Evolutionary conservation across 2,329 filamentous ascomycete species (phyloP), one percentile per base, ranked within the genome.

Genomic region (Pseudogymnoascus sp.): DNA sequence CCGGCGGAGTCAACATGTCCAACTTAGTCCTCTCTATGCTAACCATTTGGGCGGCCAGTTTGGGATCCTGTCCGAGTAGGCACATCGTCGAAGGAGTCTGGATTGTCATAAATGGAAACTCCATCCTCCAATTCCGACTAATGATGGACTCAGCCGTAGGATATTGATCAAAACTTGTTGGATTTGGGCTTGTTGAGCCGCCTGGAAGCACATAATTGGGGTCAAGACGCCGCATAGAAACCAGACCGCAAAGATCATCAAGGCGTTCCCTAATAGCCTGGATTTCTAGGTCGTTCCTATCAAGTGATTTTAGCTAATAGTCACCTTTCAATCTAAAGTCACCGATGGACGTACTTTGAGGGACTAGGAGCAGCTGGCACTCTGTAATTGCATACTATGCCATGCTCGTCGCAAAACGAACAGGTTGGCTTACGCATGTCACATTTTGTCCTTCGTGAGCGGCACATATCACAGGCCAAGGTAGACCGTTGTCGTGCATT

Each of bases 381-480:
- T 40, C 34, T 36, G 23, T 66, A 66, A 18, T 23, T 65, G 59
- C 65, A 66, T 36, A 16, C 25, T 18, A 70, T 46, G 11, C 60
- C 65, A 50, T 65, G 67, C n/a, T 38, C 62, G n/a, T 63, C 64
- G 44, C 69, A 71, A 18, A 64, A 67, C 38, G 62, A 61, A 63
- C 69, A 71, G 6, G 59, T 42, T 37, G 69, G 69, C 53, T 64
- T 67, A 21, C 65, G 66, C 8, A 65, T 65, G 56, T 71, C 69
- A 63, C 69, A 71, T 64, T 70, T 71, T 34, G 68, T 69, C 38
- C 69, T 65, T 62, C 68, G 62, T 23, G 66, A 66, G 12, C 69
- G 65, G 62, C 69, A 71, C 18, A 63, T 62, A 16, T 69, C 65
- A 63, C 69, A 71, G 10, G 69, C 69, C 14, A 68, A 53, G 4